Conservation (phyloP, 805 yeast genomes). For the Wickerhamia fluorescens region DNA sequence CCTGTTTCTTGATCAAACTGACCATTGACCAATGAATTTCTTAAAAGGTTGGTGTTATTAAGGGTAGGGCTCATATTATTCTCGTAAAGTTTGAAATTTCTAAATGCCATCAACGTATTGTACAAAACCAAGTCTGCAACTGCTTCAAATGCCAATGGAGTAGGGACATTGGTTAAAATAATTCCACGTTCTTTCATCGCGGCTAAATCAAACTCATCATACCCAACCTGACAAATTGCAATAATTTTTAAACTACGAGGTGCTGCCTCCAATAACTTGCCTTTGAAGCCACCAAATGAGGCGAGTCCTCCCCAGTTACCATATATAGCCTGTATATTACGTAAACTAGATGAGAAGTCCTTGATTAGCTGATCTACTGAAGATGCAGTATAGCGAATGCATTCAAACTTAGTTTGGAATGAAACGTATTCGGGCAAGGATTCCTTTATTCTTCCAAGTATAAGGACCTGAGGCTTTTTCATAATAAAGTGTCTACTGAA, state of each 20-base stretch:
- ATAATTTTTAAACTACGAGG: slow-evolving; percentile 14
- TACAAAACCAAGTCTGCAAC: slow-evolving; percentile 22
- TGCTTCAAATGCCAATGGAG: slow-evolving; percentile 18
- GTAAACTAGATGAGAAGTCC: slow-evolving; percentile 10
- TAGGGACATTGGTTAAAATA: slow-evolving; percentile 17
- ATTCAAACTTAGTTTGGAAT: slow-evolving; percentile 13
- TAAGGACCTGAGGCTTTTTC: slow-evolving; percentile 14
- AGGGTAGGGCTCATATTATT: slow-evolving; percentile 5
- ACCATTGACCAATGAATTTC: slow-evolving; percentile 8
- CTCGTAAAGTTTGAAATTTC: slow-evolving; percentile 14
- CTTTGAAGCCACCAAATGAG: slow-evolving; percentile 15
- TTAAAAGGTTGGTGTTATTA: slow-evolving; percentile 8
- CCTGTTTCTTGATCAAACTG: slow-evolving; percentile 7
- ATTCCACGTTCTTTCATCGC: slow-evolving; percentile 15
- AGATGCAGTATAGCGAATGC: slow-evolving; percentile 11
- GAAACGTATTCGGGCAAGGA: slow-evolving; percentile 10
- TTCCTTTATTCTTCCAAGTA: slow-evolving; percentile 15
- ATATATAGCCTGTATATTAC: slow-evolving; percentile 17
- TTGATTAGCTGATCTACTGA: slow-evolving; percentile 9
- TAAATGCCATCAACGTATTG: slow-evolving; percentile 17
- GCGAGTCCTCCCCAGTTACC: slow-evolving; percentile 19
- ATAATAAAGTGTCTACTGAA: too few relatives aligned
- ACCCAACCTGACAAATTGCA: slow-evolving; percentile 18
- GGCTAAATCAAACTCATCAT: slow-evolving; percentile 14
- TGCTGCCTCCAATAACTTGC: slow-evolving; percentile 11